Base-by-base conservation (phyloP, 805 yeast species). In the Lachancea quebecensis region DNA sequence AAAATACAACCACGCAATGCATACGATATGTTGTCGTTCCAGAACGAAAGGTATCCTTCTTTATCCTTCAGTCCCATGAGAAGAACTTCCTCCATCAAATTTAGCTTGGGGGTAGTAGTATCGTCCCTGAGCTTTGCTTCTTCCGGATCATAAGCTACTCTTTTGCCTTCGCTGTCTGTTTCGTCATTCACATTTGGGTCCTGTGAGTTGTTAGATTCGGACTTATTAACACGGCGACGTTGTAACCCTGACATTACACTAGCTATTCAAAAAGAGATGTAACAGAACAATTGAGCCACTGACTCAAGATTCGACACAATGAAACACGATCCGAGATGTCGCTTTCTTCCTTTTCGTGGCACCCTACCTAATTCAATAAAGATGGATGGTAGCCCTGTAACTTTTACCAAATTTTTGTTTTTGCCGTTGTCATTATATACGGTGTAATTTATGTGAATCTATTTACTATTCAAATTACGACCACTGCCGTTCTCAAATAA, bases 1-100 rank as follows among this genome's bases (percentile, higher is more conserved):
- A 93, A 60, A 48, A 93, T 91, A 63, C 96, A 85, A 10, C 99
- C 99, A 57, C 99, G 80, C 48, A 93, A 74, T 1, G 97, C 96
- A 68, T 93, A 93, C 18, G 97, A 88, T 44, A 93, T 90, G 66
- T 88, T 90, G 67, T 93, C 99, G 63, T 93, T 93, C 99, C 99
- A 93, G 68, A 93, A 93, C 27, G 96, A 88, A 38, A 93, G 72
- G 65, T 91, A 89, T 10, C 99, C 99, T 66, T 93, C 98, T 56
- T 85, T 85, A 67, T 93, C 98, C 60, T 91, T 90, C 53, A 93
- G 74, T 4, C 99, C 99, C 71, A 93, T 77, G 51, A 93, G 74
- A 52, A 93, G 71, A 6, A 93, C 96, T 67, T 93, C 99, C 66
- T 93, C 99, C 96, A 93, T 89, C 53, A 93, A 69, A 0, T 99